Percentiles rank a stretch among this genome's conserved stretches.
phyloP scores from a whole-genome alignment of 2,329 filamentous ascomycete genomes.

The Fusarium pseudocircinatum region DNA sequence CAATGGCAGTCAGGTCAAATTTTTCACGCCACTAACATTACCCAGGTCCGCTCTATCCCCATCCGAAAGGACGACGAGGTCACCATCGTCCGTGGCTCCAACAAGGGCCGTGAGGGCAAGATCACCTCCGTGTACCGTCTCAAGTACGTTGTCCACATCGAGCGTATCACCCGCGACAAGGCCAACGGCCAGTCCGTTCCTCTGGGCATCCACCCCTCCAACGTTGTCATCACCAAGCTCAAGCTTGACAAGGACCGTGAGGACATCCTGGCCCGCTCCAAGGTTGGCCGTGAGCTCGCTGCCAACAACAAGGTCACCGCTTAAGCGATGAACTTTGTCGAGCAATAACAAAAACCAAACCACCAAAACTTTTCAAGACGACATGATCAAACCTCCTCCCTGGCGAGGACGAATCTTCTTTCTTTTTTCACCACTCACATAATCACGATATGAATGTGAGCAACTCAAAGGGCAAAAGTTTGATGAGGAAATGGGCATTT shows the following conservation, averaged over 20 bases:
- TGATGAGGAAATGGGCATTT: constrained; percentile 50
- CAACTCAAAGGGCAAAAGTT: constrained; percentile 40
- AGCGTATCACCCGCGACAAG: constrained; percentile 97
- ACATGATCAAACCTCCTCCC: constrained; percentile 32
- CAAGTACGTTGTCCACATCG: constrained; percentile 97
- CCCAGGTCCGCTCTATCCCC: constrained; percentile 90
- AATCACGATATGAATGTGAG: constrained; percentile 22
- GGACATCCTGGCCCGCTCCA: constrained; percentile 86
- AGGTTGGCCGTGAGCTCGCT: constrained; percentile 79
- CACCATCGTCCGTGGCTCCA: constrained; percentile 86
- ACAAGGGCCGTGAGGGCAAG: constrained; percentile 99
- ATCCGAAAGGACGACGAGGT: constrained; percentile 99
- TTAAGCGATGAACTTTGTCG: constrained; percentile 49
- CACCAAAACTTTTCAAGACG: constrained; percentile 18
- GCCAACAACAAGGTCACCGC: constrained; percentile 75
- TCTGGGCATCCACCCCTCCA: constrained; percentile 93
- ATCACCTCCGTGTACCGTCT: constrained; percentile 97
- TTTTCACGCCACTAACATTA: not conserved
- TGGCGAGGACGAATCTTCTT: constrained; percentile 37
- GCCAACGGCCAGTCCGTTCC: constrained; percentile 95
- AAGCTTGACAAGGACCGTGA: constrained; percentile 98
- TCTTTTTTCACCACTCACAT: constrained; percentile 32
- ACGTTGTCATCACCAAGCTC: constrained; percentile 98
- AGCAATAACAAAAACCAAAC: constrained; percentile 35
- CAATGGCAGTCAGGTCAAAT: not conserved